Base-by-base conservation (phyloP, 139 green algal genomes). In the Chlorella sp. region DNA sequence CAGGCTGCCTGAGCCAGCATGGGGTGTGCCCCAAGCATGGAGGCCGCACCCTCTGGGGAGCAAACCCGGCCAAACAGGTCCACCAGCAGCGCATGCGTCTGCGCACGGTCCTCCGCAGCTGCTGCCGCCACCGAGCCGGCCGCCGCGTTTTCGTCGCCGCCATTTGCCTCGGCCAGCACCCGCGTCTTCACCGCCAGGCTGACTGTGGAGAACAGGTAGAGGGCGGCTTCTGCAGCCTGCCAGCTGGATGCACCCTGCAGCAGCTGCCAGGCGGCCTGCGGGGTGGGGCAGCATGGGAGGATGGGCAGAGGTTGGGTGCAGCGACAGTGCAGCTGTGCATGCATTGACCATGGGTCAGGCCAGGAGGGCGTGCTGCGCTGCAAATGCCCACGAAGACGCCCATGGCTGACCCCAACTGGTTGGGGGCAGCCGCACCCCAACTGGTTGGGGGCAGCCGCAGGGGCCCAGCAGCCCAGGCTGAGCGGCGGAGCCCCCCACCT, bases 201-300 rank as follows among this genome's bases (percentile, higher is more conserved):
- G 36, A 80, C 65, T 3, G 84, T 78, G 2, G 21, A 63, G 36
- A 96, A 39, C 6, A 84, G 80, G 85, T 92, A 95, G 44, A 96
- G 63, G 34, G 89, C 88, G 3, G 84, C 92, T 76, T 96, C 93
- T 2, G 85, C 86, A 0, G 84, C 23, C 82, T 91, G 90, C 93
- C 93, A 96, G 17, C 70, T 84, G 62, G 20, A 41, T 4, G 85
- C 86, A 38, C 56, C 44, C 55, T 80, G 39, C 56, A 92, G 84
- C 28, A 47, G 70, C 36, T 85, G 72, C 62, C 71, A 81, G 20
- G 90, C 60, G 13, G 51, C 51, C 51, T 60, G 51, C 51, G 21
- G 51, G 11, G 2, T 9, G 51, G 51, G 51, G 51, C 51, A 60
- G 51, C 12, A 20, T 9, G 51, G 51, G 51, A 23, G 51, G 11